Evolutionary conservation across 805 yeast species (phyloP), one percentile per base, ranked within the genome.

Genomic region (Nakazawaea sp.): DNA sequence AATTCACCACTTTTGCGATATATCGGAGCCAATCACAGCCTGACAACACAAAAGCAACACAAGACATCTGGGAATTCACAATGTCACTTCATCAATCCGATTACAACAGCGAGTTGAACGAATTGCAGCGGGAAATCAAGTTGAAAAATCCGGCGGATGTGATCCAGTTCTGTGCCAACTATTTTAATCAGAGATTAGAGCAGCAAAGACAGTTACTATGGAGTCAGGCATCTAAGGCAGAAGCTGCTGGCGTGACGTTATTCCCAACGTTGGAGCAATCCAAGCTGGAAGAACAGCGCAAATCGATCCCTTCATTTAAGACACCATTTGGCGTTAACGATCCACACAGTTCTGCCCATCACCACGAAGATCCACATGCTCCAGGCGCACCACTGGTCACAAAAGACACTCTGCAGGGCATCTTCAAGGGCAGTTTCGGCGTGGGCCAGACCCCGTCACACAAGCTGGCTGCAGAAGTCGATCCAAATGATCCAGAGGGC

Each of bases 81-180:
- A 35, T 35, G 38, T 35, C 38, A 24, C 8, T 36, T 12, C 30
- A 30, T 16, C 34, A 38, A 13, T 15, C 42, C 5, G 35, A 34
- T 17, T 47, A 49, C 34, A 43, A 47, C 11, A 49, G 51, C 19
- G 89, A 80, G 56, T 66, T 82, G 55, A 70, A 71, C 48, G 75
- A 68, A 44, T 75, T 81, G 53, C 80, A 78, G 55, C 70, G 66
- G 51, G 82, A 78, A 51, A 55, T 75, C 36, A 61, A 62, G 32
- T 54, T 55, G 30, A 63, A 68, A 34, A 72, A 78, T 47, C 94
- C 95, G 1, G 52, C 64, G 11, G 90, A 83, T 51, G 62, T 83
- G 10, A 55, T 84, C 41, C 88, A 83, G 51, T 84, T 82, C 59
- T 80, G 89, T 50, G 81, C 84, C 39, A 72, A 78, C 56, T 81